These are phyloP conservation scores for Candida tetrigidarum DNA, from an alignment of 1,139 yeast genomes.

Conservation along the genomic window DNA sequence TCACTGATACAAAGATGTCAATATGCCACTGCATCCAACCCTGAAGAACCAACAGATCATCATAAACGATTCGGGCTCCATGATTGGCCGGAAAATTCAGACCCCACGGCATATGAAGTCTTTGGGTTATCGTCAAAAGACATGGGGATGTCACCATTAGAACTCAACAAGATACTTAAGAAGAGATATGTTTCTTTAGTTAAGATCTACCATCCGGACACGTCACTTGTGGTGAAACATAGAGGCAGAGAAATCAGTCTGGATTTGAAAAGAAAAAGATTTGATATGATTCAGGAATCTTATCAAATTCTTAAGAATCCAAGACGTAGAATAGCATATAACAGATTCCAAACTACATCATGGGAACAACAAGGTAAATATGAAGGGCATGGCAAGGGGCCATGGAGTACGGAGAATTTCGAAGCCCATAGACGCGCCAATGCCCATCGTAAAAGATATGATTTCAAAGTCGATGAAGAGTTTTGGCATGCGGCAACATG, in stretches of 20 bases:
- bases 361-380: slow-evolving; percentile 27
- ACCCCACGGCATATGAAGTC: slow-evolving; percentile 79
- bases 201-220: slow-evolving; percentile 88
- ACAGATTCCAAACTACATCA: slow-evolving; percentile 27
- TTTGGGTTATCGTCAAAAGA: slow-evolving; percentile 44
- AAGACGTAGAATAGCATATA: slow-evolving; percentile 38
- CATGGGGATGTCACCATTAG: slow-evolving; percentile 19
- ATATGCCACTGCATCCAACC: slow-evolving; percentile 7
- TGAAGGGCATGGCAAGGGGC: slow-evolving; percentile 44
- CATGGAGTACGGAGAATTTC: slow-evolving; percentile 22
- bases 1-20: slow-evolving; percentile 2
- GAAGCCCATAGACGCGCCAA: slow-evolving; percentile 45
- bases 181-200: slow-evolving; percentile 65
- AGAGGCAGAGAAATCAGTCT: slow-evolving; percentile 32
- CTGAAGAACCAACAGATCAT: slow-evolving; percentile 16
- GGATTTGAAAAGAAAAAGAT: slow-evolving; percentile 57
- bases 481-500: slow-evolving; percentile 75
- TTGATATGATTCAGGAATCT: slow-evolving; percentile 73
- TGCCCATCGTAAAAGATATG: slow-evolving; percentile 38
- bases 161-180: slow-evolving; percentile 54
- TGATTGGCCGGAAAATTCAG: slow-evolving; percentile 60
- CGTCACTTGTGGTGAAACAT: slow-evolving; percentile 33
- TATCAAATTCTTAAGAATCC: slow-evolving; percentile 73
- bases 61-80: slow-evolving; percentile 20
- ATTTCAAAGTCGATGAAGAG: slow-evolving; percentile 42